Evolutionary conservation across 1,284 basidiomycete species (phyloP).

Genomic region (Malassezia vespertilionis): DNA sequence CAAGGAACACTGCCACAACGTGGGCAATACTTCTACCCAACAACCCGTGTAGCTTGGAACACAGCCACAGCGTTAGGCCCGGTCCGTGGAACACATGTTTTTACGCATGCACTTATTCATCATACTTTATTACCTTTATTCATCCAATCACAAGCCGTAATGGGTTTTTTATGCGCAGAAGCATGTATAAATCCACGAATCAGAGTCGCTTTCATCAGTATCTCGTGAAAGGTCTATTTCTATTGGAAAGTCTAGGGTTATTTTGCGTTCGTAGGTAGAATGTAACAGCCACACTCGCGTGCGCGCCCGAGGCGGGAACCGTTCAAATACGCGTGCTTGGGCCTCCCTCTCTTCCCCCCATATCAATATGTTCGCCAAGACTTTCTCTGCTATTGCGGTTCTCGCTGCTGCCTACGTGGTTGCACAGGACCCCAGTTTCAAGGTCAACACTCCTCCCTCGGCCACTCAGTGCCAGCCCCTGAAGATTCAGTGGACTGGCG

Average conservation of each 20-base stretch:
- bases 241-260: constrained; percentile 6
- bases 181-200: too few relatives aligned
- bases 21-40: too few relatives aligned
- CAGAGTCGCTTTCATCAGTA: too few relatives aligned
- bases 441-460: constrained; percentile 17
- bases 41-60: too few relatives aligned
- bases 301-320: constrained; percentile 3
- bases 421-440: constrained; percentile 9
- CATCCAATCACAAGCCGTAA: too few relatives aligned
- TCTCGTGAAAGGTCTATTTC: too few relatives aligned
- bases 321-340: constrained; percentile 7
- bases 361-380: constrained; percentile 15
- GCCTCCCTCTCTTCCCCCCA: not conserved
- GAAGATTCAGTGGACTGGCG: constrained; percentile 20
- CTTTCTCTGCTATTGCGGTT: constrained; percentile 11
- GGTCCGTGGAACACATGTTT: too few relatives aligned
- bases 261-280: not conserved
- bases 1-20: too few relatives aligned
- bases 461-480: constrained; percentile 24
- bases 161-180: too few relatives aligned
- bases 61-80: too few relatives aligned
- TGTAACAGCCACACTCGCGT: constrained; percentile 7
- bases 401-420: constrained; percentile 13
- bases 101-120: too few relatives aligned
- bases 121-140: too few relatives aligned